Evolutionary conservation across 2,329 filamentous ascomycete species (phyloP), one percentile per base, ranked within the genome.

Genomic region (Davidsoniella virescens): DNA sequence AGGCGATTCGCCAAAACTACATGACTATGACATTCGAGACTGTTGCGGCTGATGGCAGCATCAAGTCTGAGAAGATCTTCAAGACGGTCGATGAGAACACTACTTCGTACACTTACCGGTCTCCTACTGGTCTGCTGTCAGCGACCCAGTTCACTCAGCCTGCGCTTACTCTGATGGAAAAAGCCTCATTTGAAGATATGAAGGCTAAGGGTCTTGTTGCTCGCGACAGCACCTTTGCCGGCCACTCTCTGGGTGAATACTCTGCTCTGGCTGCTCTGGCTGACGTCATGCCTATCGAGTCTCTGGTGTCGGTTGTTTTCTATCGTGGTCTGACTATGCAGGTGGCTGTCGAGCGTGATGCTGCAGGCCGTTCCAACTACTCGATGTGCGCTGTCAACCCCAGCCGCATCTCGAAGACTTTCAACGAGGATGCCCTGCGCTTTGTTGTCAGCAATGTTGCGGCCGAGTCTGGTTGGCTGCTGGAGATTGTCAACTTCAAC

Each of bases 11-110:
- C 55, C 84, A 94, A 63, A 98, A 98, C 69, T 98, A 98, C 73
- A 96, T 96, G 84, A 82, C 90, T 54, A 98, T 98, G 92, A 96
- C 90, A 44, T 98, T 96, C 67, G 92, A 98, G 71, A 93, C 90
- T n/a, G 87, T 98, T 49, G 84, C 83, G 53, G 71, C 85, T 2
- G 92, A 98, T 64, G 92, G 92, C 23, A 78, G 78, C 36, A 87
- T 94, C 70, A 96, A 95, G 68, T 95, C 92, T 0, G 92, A 98
- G 73, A 94, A 90, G 69, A 98, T 98, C 63, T 98, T 98, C 77
- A 96, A 98, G 72, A 88, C 94, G 61, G 88, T 98, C 59, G 78
- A 83, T 60, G 92, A 96, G 68, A 82, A 75, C 62, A 96, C 90
- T 2, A 85, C 84, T 5, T 96, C 85, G 0, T 98, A 98, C 73